Base-by-base conservation (phyloP, 225 moss, liverwort and hornwort species). In the Ulota crispa region DNA sequence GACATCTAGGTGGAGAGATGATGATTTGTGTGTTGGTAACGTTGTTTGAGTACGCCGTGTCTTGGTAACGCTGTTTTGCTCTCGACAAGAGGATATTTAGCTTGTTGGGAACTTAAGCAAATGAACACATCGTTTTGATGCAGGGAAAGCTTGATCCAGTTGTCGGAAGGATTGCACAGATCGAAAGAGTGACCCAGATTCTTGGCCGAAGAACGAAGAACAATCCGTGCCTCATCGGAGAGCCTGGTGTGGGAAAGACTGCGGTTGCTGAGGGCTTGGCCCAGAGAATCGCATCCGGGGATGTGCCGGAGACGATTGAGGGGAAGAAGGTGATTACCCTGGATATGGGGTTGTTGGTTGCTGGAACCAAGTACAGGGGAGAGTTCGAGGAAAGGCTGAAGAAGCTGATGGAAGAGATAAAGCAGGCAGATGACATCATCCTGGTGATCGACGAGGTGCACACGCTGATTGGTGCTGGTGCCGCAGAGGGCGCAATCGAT, bases 281-380 rank as follows among this genome's bases (percentile, higher is more conserved):
- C 0, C 95, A 93, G 79, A 89, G 93, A 12, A 95, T 95, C 68
- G 89, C 93, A 7, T 70, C 93, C 7, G 93, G 95, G 63, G 92
- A 95, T 78, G 95, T 95, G 60, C 93, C 95, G 0, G 92, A 95
- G 83, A 93, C 93, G 1, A 89, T 95, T 30, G 93, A 95, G 80
- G 95, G 95, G n/a, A 95, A 95, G 89, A 93, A 95, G 92, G 95
- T 95, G 69, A 91, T 95, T 56, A 95, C 95, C 6, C 80, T 95
- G 30, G 95, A 95, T 74, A 95, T 95, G 95, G 95, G 95, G 75
- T 85, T 95, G 42, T 86, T 95, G 80, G 95, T 95, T 36, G 95
- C 95, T 3, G 95, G 95, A 54, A 95, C 95, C 1, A 95, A 95
- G 83, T 95, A 95, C 64, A 89, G 93, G 72, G 95, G 95, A 84